Evolutionary conservation across 768 basidiomycete genomes (phyloP).

Genomic region (Tulasnella calospora): DNA sequence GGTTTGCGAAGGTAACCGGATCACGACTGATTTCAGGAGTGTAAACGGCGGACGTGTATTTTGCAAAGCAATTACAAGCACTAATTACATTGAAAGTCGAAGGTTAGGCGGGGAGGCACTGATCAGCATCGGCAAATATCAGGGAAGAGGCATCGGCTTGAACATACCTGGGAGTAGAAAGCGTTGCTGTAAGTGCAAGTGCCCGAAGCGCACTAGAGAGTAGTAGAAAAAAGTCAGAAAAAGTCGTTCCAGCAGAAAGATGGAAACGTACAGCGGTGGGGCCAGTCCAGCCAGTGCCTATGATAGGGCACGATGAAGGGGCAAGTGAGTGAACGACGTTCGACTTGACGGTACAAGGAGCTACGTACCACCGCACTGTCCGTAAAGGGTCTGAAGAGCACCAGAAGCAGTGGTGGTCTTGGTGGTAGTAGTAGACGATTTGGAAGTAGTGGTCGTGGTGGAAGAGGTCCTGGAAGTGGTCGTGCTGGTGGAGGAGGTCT

Average conservation of each 20-base stretch:
- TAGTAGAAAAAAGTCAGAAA: neutral
- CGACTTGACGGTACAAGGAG: neutral
- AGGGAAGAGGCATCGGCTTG: neutral
- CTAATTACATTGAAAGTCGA: neutral
- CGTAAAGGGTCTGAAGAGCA: slow-evolving; percentile 6
- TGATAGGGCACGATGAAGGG: neutral
- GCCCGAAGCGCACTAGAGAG: slow-evolving; percentile 1
- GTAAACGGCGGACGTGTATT: neutral
- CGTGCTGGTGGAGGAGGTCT: neutral
- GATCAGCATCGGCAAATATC: neutral
- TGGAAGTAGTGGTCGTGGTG: neutral
- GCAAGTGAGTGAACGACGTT: neutral
- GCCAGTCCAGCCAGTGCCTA: neutral
- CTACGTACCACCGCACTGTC: slow-evolving; percentile 25
- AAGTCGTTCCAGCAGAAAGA: neutral
- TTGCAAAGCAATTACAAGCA: neutral
- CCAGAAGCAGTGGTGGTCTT: slow-evolving; percentile 18
- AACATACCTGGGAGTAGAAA: slow-evolving; percentile 22
- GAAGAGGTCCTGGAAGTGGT: neutral
- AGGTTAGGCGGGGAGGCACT: neutral
- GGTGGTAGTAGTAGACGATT: neutral
- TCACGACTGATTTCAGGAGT: neutral
- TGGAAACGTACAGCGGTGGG: neutral
- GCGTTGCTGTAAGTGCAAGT: slow-evolving; percentile 21
- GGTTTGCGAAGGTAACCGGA: too few relatives aligned